phyloP scores from a whole-genome alignment of 176 grass and related monocot species.

The Tuctoria greenei region DNA sequence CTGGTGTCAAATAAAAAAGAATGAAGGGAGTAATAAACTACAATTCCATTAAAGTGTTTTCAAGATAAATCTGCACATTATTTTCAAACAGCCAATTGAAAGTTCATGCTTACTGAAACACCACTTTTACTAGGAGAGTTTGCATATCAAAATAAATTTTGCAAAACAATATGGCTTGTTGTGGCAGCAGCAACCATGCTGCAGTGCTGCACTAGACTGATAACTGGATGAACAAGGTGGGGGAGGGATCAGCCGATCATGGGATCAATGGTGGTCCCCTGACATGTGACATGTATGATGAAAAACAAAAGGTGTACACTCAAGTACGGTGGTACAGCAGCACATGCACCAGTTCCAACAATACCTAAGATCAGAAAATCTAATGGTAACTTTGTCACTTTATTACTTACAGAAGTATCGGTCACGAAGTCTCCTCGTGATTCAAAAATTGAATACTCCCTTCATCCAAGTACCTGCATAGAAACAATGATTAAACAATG shows the following conservation, averaged over 20 bases:
- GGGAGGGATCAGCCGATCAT: not conserved
- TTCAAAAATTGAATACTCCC: not conserved
- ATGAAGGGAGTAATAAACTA: no score
- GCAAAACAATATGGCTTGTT: not conserved
- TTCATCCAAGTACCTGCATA: no score
- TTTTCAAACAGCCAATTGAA: not conserved
- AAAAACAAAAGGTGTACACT: not conserved
- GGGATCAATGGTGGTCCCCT: constrained; percentile 20
- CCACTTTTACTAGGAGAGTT: not conserved
- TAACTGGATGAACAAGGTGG: not conserved
- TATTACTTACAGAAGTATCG: not conserved
- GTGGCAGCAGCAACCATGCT: not conserved
- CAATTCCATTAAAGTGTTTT: not conserved
- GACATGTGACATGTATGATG: constrained; percentile 17
- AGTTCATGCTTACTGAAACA: not conserved
- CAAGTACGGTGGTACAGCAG: not conserved
- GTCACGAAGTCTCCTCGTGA: not conserved
- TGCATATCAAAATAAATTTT: not conserved
- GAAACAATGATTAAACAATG: not conserved
- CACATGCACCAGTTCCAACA: constrained; percentile 15
- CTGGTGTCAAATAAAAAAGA: no score
- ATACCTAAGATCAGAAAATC: constrained; percentile 1
- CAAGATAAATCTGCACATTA: not conserved
- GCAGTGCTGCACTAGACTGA: not conserved
- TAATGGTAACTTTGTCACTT: not conserved